Evolutionary conservation across 2,329 filamentous ascomycete genomes (phyloP).

Genomic region (Botryotinia convoluta): DNA sequence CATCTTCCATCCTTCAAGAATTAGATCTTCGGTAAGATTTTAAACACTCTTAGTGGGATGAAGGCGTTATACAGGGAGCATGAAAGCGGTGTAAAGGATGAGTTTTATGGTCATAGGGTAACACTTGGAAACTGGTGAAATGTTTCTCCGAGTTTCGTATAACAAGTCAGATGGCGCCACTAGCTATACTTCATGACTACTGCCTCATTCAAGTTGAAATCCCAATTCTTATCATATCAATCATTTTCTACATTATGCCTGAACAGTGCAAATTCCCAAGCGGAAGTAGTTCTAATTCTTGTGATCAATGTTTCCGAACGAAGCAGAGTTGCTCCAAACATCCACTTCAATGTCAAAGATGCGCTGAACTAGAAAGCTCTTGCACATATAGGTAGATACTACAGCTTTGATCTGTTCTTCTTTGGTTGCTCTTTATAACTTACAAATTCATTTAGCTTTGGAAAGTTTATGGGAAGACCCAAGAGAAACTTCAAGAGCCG

Average conservation of each 20-base stretch:
- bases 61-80: not conserved
- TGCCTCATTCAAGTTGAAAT: not conserved
- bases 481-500: not conserved
- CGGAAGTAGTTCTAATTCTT: slow-evolving; percentile 3
- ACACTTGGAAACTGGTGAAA: not conserved
- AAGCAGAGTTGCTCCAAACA: slow-evolving; percentile 3
- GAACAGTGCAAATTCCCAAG: not conserved
- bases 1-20: not conserved
- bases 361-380: not conserved
- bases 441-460: not conserved
- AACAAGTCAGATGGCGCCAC: not conserved
- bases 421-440: not conserved
- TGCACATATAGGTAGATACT: not conserved
- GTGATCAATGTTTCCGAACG: slow-evolving; percentile 2
- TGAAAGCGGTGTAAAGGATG: not conserved
- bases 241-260: not conserved
- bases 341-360: not conserved
- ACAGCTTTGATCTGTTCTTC: not conserved
- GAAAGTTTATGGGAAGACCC: slow-evolving; percentile 1
- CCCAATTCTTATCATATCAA: not conserved
- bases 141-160: not conserved
- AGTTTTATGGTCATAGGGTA: not conserved
- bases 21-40: not conserved
- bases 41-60: not conserved
- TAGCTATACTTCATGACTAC: not conserved